Percentiles rank a stretch among this genome's conserved stretches.
phyloP scores from a whole-genome alignment of 306 rosid genomes.

The Sicyos baderoa region DNA sequence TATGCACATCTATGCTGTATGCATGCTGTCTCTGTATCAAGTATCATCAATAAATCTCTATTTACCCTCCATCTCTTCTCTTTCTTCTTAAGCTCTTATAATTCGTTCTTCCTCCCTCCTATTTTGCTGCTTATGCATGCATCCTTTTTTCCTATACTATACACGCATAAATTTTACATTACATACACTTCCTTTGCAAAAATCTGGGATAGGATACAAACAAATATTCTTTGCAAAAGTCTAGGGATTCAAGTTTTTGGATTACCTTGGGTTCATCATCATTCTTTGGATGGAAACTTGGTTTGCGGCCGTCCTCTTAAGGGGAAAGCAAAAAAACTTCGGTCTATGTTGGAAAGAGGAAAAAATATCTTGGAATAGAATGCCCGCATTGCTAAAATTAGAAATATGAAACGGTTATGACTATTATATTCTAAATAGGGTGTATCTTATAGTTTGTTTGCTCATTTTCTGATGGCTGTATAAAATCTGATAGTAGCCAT shows the following conservation, averaged over 20 bases:
- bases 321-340: background rate
- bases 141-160: background rate
- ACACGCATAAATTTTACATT: background rate
- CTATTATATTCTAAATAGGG: background rate
- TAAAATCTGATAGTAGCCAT: background rate
- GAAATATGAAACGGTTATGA: background rate
- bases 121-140: background rate
- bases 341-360: background rate
- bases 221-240: background rate
- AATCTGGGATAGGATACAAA: background rate
- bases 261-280: background rate
- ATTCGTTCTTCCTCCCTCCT: background rate
- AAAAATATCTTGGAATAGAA: background rate
- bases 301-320: background rate
- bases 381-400: background rate
- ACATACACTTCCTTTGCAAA: background rate
- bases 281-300: conserved; percentile 1
- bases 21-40: background rate
- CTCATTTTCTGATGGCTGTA: conserved; percentile 2
- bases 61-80: background rate
- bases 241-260: background rate
- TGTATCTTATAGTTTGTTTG: background rate
- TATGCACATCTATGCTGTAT: too few species aligned
- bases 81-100: background rate
- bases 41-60: background rate